Conservation (phyloP, 352 stramenopile species). For the Hyaloperonospora brassicae region DNA sequence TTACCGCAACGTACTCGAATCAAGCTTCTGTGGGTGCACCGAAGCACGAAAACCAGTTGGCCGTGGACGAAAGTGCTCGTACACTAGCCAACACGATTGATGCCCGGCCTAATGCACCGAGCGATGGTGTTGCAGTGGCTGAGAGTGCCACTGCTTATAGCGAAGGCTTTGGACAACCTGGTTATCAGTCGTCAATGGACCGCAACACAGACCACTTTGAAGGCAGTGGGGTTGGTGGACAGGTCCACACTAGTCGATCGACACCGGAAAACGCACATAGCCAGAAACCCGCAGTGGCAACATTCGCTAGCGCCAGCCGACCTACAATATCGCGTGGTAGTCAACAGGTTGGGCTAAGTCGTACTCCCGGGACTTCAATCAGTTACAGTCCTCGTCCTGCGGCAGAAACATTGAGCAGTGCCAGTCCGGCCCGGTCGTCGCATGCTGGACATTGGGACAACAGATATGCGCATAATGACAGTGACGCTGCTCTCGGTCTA, state of each 20-base stretch:
- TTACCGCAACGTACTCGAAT: constrained; percentile 5
- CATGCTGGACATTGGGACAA: constrained; percentile 10
- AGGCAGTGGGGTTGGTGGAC: constrained; percentile 8
- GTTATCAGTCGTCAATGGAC: constrained; percentile 21
- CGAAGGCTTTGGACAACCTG: constrained; percentile 12
- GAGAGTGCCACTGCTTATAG: background rate
- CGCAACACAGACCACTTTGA: constrained; percentile 11
- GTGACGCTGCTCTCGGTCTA: constrained; percentile 1
- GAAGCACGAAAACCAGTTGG: constrained; percentile 9
- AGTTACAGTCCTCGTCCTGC: constrained; percentile 17
- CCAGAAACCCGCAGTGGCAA: constrained; percentile 9
- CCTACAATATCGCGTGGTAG: constrained; percentile 8
- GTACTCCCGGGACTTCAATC: constrained; percentile 11
- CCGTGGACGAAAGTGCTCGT: constrained; percentile 3
- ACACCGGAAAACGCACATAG: constrained; percentile 15
- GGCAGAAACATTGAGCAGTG: constrained; percentile 10
- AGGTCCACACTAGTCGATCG: constrained; percentile 11
- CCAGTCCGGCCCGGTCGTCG: constrained; percentile 10
- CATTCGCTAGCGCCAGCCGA: constrained; percentile 11
- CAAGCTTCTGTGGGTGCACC: constrained; percentile 9
- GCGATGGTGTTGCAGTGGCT: constrained; percentile 2
- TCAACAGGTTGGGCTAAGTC: constrained; percentile 16
- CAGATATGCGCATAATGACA: constrained; percentile 7
- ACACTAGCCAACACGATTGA: constrained; percentile 9
- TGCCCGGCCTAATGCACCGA: constrained; percentile 15